phyloP scores from a whole-genome alignment of 2,329 filamentous ascomycete species.

The Bisporella sp. region DNA sequence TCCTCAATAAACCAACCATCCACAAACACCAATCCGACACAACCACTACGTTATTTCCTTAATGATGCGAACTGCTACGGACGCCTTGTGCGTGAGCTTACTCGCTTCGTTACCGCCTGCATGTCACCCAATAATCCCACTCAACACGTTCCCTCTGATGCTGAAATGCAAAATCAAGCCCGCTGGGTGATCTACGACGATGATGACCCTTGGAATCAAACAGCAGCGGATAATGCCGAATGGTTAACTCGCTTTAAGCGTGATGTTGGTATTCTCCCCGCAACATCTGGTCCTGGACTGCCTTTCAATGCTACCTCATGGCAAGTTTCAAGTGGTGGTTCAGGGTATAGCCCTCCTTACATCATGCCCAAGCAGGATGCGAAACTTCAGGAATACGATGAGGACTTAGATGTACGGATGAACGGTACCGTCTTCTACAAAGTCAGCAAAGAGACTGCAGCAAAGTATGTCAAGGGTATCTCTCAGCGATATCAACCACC shows the following conservation, averaged over 20 bases:
- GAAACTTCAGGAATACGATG: slow-evolving; percentile 30
- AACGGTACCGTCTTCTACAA: slow-evolving; percentile 31
- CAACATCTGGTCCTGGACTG: slow-evolving; percentile 44
- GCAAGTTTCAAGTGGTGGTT: slow-evolving; percentile 42
- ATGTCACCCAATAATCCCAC: slow-evolving; percentile 56
- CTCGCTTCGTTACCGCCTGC: slow-evolving; percentile 42
- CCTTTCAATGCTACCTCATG: slow-evolving; percentile 30
- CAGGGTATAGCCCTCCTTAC: slow-evolving; percentile 50
- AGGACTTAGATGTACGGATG: slow-evolving; percentile 24
- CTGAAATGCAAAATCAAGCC: slow-evolving; percentile 58
- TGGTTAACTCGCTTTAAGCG: slow-evolving; percentile 59
- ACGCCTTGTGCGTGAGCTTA: slow-evolving; percentile 46
- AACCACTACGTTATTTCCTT: slow-evolving; percentile 37
- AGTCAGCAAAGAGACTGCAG: slow-evolving; percentile 37
- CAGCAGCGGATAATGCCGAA: slow-evolving; percentile 55
- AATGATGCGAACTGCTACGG: slow-evolving; percentile 56
- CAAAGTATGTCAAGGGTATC: slow-evolving; percentile 41
- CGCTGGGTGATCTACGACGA: slow-evolving; percentile 57
- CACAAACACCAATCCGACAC: slow-evolving; percentile 20
- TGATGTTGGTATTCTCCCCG: slow-evolving; percentile 42
- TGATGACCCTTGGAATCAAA: slow-evolving; percentile 60
- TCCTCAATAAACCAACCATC: slow-evolving; percentile 16
- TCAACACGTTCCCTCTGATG: slow-evolving; percentile 48
- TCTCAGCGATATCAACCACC: slow-evolving; percentile 38
- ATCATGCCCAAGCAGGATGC: slow-evolving; percentile 31